Conservation (phyloP, 495 filamentous ascomycete species). For the Aspergillus asperescens region DNA sequence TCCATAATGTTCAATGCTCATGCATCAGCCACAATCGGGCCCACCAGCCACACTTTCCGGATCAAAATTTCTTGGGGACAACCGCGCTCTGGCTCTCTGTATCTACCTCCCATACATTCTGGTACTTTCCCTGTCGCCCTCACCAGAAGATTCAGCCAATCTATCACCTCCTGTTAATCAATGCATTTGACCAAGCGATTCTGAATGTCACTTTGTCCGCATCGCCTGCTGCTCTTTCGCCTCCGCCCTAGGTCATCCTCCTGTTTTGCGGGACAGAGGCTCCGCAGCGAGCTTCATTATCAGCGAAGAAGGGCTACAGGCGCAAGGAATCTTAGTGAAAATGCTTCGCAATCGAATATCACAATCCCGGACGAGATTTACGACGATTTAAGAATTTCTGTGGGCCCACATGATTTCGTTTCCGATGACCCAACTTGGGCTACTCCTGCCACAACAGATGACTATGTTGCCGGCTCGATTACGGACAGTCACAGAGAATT, state of each 20-base stretch:
- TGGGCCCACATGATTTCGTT: neutral
- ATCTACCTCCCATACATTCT: neutral
- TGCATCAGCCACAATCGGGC: constrained; percentile 7
- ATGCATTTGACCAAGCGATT: constrained; percentile 21
- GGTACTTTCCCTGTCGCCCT: neutral
- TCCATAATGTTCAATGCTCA: too few relatives aligned
- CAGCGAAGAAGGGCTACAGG: constrained; percentile 9
- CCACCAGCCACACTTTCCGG: constrained; percentile 27
- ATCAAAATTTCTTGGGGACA: constrained; percentile 22
- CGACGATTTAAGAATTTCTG: neutral
- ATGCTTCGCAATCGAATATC: constrained; percentile 18
- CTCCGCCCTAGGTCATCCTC: constrained; percentile 28
- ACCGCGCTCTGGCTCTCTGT: neutral
- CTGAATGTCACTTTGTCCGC: constrained; percentile 42
- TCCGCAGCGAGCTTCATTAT: constrained; percentile 22
- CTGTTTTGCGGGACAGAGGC: constrained; percentile 20
- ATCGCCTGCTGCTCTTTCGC: constrained; percentile 27
- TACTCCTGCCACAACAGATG: neutral
- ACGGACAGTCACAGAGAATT: neutral
- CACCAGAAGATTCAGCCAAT: neutral
- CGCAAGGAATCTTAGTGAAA: constrained; percentile 14
- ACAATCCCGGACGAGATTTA: neutral
- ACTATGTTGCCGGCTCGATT: neutral
- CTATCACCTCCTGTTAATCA: neutral
- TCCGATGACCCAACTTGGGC: neutral